A percentile compares a stretch with the other conserved stretches of the same genome.
Conservation (phyloP, 225 moss, liverwort and hornwort genomes). For the Pseudisothecium myosuroides region DNA sequence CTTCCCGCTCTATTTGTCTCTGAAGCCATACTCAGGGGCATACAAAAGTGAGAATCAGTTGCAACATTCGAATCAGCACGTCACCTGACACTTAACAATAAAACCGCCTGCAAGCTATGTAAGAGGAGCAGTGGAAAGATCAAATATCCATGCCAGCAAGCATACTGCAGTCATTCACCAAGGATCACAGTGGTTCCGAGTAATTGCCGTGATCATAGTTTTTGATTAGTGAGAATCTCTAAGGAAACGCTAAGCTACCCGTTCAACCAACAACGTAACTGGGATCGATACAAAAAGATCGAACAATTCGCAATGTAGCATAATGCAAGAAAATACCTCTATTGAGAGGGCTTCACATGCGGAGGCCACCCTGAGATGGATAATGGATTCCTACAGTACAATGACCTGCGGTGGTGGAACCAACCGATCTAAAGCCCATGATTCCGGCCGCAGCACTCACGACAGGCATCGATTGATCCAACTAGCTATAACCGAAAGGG, state of each 20-base stretch:
- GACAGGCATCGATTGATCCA: slow-evolving; percentile 24
- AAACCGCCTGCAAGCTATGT: background rate
- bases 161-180: background rate
- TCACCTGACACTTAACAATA: background rate
- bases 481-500: slow-evolving; percentile 25
- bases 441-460: background rate
- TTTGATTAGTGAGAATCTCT: background rate
- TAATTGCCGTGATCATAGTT: slow-evolving; percentile 2
- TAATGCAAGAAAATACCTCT: slow-evolving; percentile 54
- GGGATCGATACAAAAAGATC: slow-evolving; percentile 8
- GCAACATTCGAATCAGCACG: background rate
- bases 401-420: slow-evolving; percentile 20
- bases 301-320: slow-evolving; percentile 30
- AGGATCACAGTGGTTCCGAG: background rate
- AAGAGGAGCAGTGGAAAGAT: background rate
- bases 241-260: background rate
- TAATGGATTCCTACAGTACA: slow-evolving; percentile 45
- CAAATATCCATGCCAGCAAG: background rate
- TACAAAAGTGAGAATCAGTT: background rate
- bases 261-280: background rate
- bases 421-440: background rate
- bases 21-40: too few species aligned
- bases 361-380: slow-evolving; percentile 20
- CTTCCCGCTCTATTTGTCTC: background rate
- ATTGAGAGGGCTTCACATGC: slow-evolving; percentile 38